Evolutionary conservation across 2,329 filamentous ascomycete genomes (phyloP), one percentile per base, ranked within the genome.

Genomic region (Xylariomycetidae sp.): DNA sequence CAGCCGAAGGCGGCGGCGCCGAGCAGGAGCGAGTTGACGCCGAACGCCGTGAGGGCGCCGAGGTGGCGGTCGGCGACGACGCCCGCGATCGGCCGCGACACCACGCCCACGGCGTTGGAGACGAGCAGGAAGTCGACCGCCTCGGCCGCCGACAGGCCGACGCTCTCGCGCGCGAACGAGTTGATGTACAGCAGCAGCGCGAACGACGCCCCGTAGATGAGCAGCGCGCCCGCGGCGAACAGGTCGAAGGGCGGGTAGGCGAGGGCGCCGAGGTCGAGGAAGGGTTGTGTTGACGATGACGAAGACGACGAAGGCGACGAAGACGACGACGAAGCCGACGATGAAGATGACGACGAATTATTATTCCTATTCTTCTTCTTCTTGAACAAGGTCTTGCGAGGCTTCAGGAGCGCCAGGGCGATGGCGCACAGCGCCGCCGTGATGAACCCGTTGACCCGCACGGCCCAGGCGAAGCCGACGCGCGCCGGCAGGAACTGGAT

Each of bases 381-480:
- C n/a, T n/a, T n/a, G n/a, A n/a, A n/a, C n/a, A n/a, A n/a, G n/a
- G n/a, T n/a, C n/a, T 30, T 30, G 5, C 27, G 27, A 8, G 27
- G 27, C 16, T 30, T 30, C 7, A 30, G 27, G 15, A 30, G 16
- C 13, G 17, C n/a, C 15, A 30, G 19, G 27, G 15, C 27, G 9
- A 30, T n/a, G 5, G 13, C 17, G 16, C 13, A 12, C 6, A 30
- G 19, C 10, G 19, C 17, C 8, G 19, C 15, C 5, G 16, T 17
- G 5, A 30, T 13, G 8, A 27, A 76, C 0, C 70, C 78, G 17
- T 78, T 61, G 3, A 72, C 69, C 2, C 80, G 65, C 17, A 82
- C 69, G 0, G 81, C 78, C 78, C 80, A 84, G 2, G 68, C 64
- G 47, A 83, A 85, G 1, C 81, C 81, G 12, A 84, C 57, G 17